phyloP scores from a whole-genome alignment of 164 flowering plant species.

The Malania oleifera region DNA sequence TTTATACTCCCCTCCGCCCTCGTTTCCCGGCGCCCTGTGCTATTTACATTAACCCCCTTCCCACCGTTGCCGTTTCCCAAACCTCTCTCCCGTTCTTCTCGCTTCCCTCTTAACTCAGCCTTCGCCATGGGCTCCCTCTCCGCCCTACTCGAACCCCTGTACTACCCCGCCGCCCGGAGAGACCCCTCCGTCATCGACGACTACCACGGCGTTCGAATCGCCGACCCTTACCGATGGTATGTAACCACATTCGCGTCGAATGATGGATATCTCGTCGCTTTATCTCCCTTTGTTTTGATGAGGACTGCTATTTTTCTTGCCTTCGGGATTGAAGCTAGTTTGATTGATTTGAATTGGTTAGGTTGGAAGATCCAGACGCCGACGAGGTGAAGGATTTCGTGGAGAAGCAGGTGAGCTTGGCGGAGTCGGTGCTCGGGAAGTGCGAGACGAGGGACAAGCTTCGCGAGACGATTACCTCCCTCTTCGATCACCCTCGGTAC shows the following conservation, averaged over 20 bases:
- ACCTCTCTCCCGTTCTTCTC: too few relatives aligned
- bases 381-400: slow-evolving; percentile 91
- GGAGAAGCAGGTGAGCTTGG: slow-evolving; percentile 65
- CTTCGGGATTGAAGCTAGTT: neutral
- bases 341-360: slow-evolving; percentile 9
- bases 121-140: slow-evolving; percentile 61
- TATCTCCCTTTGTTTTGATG: neutral
- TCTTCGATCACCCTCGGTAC: slow-evolving; percentile 76
- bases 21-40: too few relatives aligned
- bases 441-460: slow-evolving; percentile 81
- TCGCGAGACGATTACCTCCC: slow-evolving; percentile 50
- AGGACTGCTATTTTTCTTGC: neutral
- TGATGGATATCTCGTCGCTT: neutral
- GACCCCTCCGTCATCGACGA: slow-evolving; percentile 76
- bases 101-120: too few relatives aligned
- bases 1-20: too few relatives aligned
- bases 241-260: neutral
- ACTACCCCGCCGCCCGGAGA: slow-evolving; percentile 63
- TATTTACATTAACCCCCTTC: too few relatives aligned
- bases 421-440: slow-evolving; percentile 49
- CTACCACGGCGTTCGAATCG: slow-evolving; percentile 58
- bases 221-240: slow-evolving; percentile 95
- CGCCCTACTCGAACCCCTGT: slow-evolving; percentile 17
- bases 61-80: too few relatives aligned
- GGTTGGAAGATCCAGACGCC: slow-evolving; percentile 96